These are phyloP conservation scores for Astrothelium macrocarpum DNA, from an alignment of 495 filamentous ascomycete genomes.

Conservation along the genomic window DNA sequence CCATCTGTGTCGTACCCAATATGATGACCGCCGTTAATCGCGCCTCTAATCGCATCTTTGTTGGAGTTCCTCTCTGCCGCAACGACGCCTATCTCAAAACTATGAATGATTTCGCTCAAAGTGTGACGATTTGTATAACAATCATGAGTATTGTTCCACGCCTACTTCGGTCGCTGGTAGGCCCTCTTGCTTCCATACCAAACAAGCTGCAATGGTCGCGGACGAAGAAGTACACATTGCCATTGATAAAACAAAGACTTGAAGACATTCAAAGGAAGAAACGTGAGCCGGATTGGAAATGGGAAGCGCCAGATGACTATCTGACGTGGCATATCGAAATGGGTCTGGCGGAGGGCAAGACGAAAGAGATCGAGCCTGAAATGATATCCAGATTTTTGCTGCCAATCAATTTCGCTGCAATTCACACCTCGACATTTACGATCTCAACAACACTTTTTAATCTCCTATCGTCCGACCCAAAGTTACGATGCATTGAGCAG, in stretches of 20 bases:
- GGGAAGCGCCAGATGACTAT: slow-evolving; percentile 9
- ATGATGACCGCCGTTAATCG: slow-evolving; percentile 30
- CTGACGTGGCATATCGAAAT: slow-evolving; percentile 10
- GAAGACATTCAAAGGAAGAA: slow-evolving; percentile 37
- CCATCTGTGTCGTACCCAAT: slow-evolving; percentile 26
- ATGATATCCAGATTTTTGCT: slow-evolving; percentile 8
- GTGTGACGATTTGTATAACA: background rate
- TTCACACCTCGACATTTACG: slow-evolving; percentile 16
- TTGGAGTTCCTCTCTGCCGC: slow-evolving; percentile 33
- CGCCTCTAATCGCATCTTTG: slow-evolving; percentile 32
- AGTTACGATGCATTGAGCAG: slow-evolving; percentile 2
- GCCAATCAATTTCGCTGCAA: slow-evolving; percentile 17
- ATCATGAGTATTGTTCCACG: slow-evolving; percentile 12
- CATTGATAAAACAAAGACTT: slow-evolving; percentile 19
- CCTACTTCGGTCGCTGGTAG: slow-evolving; percentile 12
- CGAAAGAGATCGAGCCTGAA: slow-evolving; percentile 1
- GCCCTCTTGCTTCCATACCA: slow-evolving; percentile 28
- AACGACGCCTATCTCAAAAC: slow-evolving; percentile 11
- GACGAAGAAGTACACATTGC: slow-evolving; percentile 25
- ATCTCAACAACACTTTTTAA: slow-evolving; percentile 16
- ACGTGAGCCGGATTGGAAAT: slow-evolving; percentile 29
- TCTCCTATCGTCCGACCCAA: background rate
- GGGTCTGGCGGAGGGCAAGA: slow-evolving; percentile 4
- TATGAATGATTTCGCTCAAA: background rate
- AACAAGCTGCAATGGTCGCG: slow-evolving; percentile 27